phyloP scores from a whole-genome alignment of 1,284 basidiomycete genomes.

The Puccinia triticina region DNA sequence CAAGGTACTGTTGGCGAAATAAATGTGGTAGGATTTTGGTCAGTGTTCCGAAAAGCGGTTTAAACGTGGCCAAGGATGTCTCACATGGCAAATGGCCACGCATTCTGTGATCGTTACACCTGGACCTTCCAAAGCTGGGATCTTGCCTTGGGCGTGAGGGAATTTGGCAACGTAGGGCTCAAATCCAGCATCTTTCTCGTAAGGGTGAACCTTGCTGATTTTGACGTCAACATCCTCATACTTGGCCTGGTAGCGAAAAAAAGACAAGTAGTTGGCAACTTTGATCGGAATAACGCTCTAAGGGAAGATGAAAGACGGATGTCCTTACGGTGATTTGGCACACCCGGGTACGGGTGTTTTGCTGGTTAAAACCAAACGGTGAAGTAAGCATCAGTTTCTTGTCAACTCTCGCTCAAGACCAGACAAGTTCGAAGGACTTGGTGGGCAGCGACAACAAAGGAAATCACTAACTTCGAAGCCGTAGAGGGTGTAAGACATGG shows the following conservation, averaged over 20 bases:
- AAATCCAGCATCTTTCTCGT: conserved; percentile 15
- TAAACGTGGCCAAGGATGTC: not conserved
- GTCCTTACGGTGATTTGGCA: conserved; percentile 38
- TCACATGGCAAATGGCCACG: conserved; percentile 40
- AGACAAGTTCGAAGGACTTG: not conserved
- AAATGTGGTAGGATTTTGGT: not conserved
- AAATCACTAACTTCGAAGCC: conserved; percentile 34
- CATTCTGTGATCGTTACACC: conserved; percentile 29
- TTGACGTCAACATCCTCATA: conserved; percentile 39
- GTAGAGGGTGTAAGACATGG: conserved; percentile 47
- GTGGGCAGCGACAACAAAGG: not conserved
- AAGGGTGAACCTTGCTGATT: conserved; percentile 21
- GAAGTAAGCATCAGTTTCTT: not conserved
- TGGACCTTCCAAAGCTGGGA: conserved; percentile 47
- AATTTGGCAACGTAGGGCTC: conserved; percentile 41
- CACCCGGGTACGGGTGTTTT: conserved; percentile 40
- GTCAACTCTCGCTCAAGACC: not conserved
- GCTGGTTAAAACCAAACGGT: conserved; percentile 16
- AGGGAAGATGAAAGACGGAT: not conserved
- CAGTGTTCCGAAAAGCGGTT: not conserved
- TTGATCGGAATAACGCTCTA: not conserved
- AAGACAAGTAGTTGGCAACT: not conserved
- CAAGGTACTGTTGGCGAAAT: conserved; percentile 52
- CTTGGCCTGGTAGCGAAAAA: conserved; percentile 28
- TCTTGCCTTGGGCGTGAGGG: conserved; percentile 41